Base-by-base conservation (phyloP, 495 filamentous ascomycete species). In the Lasiosphaeris hirsuta region DNA sequence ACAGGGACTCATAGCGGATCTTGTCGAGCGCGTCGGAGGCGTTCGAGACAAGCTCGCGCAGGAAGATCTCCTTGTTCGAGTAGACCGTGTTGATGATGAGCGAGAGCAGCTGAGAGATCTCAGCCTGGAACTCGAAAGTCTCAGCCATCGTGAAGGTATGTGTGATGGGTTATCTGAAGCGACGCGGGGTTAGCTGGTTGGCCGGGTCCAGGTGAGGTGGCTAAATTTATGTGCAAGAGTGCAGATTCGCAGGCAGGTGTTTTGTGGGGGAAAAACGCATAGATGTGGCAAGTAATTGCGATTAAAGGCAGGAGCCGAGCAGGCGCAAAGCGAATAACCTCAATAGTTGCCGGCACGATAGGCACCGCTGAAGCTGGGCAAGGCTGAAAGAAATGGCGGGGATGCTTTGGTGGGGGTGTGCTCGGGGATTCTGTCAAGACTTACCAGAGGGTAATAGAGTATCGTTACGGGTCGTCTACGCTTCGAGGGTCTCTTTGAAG, bases 11-110 rank as follows among this genome's bases (percentile, higher is more conserved):
- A 83, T 98, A 98, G 71, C 94, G 88, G 79, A 98, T 97, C 88
- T 98, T 98, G 86, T 98, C 94, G 62, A 98, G 85, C 57, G 94
- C 94, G 87, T 98, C 94, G 64, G 93, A 97, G 69, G 86, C 85
- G 81, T 98, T 98, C 76, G 94, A 97, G 66, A 98, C 89, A 66
- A 98, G 74, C 76, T 98, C 94, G 85, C 94, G 83, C 65, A 98
- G 80, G 86, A 97, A 98, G 77, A 98, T 98, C 81, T 97, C 94
- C 86, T 98, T 98, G 85, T 98, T 98, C 62, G 92, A 96, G 86
- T 98, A 98, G 81, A 98, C 94, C 58, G 94, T 97, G 88, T 98
- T 98, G 82, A 98, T 97, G 79, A 98, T 97, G 70, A 98, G 86
- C 60, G 88, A 91, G 71, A 98, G 89, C 52, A 98, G 90, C 90